Evolutionary conservation across 2,329 filamentous ascomycete genomes (phyloP).

Genomic region (Exophiala mesophila): DNA sequence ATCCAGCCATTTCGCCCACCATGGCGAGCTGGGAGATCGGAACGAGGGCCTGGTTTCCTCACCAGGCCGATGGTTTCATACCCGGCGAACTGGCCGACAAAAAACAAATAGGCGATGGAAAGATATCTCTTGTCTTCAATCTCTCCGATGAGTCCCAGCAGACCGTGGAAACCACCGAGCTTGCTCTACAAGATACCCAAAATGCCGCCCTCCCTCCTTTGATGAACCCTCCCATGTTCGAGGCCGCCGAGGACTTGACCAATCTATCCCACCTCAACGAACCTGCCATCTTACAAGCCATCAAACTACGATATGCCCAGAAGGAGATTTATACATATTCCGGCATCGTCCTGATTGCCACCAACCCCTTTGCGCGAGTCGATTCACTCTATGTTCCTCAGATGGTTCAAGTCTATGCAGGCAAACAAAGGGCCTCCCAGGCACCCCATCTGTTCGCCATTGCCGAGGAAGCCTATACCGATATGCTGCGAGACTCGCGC

Average conservation of each 20-base stretch:
- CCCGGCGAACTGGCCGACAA: constrained; percentile 91
- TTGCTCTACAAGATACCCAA: constrained; percentile 66
- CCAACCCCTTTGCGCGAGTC: constrained; percentile 94
- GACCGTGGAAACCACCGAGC: constrained; percentile 73
- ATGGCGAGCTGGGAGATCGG: constrained; percentile 73
- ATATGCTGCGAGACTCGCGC: constrained; percentile 92
- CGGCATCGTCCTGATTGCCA: constrained; percentile 96
- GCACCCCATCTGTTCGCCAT: constrained; percentile 98
- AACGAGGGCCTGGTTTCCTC: constrained; percentile 97
- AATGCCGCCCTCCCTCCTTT: constrained; percentile 78
- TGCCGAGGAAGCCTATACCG: constrained; percentile 96
- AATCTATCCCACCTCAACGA: constrained; percentile 98
- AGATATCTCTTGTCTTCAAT: constrained; percentile 66
- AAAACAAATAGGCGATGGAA: constrained; percentile 75
- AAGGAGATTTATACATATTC: constrained; percentile 99
- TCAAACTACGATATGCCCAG: constrained; percentile 91
- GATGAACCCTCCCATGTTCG: constrained; percentile 97
- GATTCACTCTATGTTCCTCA: constrained; percentile 97
- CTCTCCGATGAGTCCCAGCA: constrained; percentile 79
- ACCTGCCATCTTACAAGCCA: constrained; percentile 94
- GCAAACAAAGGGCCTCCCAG: constrained; percentile 92
- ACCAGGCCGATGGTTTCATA: constrained; percentile 93
- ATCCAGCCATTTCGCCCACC: constrained; percentile 71
- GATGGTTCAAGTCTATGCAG: constrained; percentile 99
- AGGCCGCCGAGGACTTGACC: constrained; percentile 96